These are phyloP conservation scores for Rhodotorula diobovata DNA, from an alignment of 768 basidiomycete genomes.

Conservation along the genomic window DNA sequence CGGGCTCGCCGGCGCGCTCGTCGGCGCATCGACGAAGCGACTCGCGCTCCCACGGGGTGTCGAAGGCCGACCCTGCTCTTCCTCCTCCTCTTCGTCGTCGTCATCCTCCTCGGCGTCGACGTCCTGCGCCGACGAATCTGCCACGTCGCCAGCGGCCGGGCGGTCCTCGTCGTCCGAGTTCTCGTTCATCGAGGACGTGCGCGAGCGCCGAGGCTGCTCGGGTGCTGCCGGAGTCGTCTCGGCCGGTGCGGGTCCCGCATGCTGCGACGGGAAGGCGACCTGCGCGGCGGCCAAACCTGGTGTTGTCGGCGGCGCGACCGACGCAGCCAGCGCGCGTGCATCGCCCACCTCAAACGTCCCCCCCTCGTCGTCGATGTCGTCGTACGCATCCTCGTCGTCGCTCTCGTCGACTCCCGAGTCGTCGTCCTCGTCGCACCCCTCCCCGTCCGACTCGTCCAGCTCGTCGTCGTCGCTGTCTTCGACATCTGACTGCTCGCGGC, in stretches of 20 bases:
- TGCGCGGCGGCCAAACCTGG: not conserved
- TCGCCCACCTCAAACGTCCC: not conserved
- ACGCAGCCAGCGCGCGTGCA: not conserved
- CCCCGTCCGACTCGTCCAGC: not conserved
- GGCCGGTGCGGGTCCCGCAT: not conserved
- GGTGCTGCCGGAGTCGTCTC: not conserved
- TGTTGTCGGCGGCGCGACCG: not conserved
- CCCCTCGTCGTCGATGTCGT: not conserved
- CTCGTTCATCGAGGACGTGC: constrained; percentile 14
- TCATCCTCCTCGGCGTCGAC: not conserved
- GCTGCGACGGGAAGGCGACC: not conserved
- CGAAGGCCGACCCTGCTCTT: not conserved
- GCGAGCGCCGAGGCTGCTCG: constrained; percentile 4
- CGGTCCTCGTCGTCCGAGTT: constrained; percentile 6
- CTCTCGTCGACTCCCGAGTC: constrained; percentile 26
- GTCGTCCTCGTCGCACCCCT: constrained; percentile 35
- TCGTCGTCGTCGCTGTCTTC: not conserved
- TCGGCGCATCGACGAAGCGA: constrained; percentile 24
- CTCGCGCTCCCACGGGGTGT: not conserved
- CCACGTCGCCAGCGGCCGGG: not conserved
- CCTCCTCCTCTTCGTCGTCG: not conserved
- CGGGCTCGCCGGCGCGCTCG: constrained; percentile 15
- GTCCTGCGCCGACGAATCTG: too few species aligned
- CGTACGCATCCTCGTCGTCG: constrained; percentile 10
- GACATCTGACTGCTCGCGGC: not conserved